Base-by-base conservation (phyloP, 139 green algal species). In the Micromonas pusilla region DNA sequence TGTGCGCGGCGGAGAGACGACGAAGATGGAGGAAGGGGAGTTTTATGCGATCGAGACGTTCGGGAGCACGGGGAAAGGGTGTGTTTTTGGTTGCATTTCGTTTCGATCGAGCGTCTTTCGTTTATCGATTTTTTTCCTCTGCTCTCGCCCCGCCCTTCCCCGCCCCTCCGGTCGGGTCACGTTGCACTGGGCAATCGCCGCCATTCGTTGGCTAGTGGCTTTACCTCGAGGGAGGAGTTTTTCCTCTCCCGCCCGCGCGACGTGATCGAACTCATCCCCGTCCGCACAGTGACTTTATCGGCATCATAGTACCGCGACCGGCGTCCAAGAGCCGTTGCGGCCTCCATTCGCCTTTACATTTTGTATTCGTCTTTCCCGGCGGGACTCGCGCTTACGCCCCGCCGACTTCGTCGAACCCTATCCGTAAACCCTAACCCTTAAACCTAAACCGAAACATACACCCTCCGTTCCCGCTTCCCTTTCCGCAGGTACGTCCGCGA, bases 31-130 rank as follows among this genome's bases (percentile, higher is more conserved):
- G 87, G 96, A 99, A 81, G 95, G 95, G 36, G 96, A 99, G 88
- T 97, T 98, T 82, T 99, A 92, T 73, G 96, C 96, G 66, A 99
- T 99, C 73, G 96, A 99, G 86, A 99, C 96, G 0, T 99, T 99
- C 82, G 96, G 96, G 25, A 93, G 84, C 81, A 98, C 93, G 3
- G 92, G 89, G 79, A 81, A 60, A 80, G 72, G 71, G 72, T 72
- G 33, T 28, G 78, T 76, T 66, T 57, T 9, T 16, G 45, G 36
- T 19, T 13, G 34, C 31, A 23, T 28, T 73, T 73, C 6, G 54
- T 73, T 78, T 31, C 34, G 32, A 73, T 73, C 34, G 20, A 6
- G 45, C 16, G 9, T 57, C 45, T 57, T 9, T 16, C 16, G 26
- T 71, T 23, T 64, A 71, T 67, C 26, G n/a, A 20, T 20, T 66